Conservation (phyloP, 108 stramenopile species). For the Nitzschia inconspicua region DNA sequence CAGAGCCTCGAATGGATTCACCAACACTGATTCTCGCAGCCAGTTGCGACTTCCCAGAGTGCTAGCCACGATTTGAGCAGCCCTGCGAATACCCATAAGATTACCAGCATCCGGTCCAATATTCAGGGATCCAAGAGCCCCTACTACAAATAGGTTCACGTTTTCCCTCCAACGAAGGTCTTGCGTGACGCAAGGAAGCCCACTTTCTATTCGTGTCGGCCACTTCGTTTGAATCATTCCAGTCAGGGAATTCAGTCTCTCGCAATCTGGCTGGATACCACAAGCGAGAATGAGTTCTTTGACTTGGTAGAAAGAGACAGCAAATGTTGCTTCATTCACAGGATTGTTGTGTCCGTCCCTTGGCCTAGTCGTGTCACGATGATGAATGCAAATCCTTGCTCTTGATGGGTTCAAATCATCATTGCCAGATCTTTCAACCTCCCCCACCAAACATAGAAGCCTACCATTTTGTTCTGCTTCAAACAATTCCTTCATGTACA, state of each 20-base stretch:
- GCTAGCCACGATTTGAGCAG: constrained; percentile 51
- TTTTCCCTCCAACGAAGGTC: constrained; percentile 44
- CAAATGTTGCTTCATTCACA: background rate
- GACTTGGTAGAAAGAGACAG: background rate
- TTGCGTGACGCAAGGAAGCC: constrained; percentile 49
- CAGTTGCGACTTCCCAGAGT: constrained; percentile 40
- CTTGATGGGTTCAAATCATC: constrained; percentile 9
- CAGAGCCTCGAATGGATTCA: constrained; percentile 42
- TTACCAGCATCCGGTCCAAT: constrained; percentile 70
- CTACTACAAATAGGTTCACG: constrained; percentile 48
- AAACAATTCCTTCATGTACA: constrained; percentile 59
- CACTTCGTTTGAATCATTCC: constrained; percentile 18
- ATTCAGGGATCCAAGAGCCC: constrained; percentile 49
- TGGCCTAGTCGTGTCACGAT: no score
- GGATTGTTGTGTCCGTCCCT: background rate
- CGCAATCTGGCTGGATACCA: constrained; percentile 50
- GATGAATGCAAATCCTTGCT: no score
- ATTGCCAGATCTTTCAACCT: background rate
- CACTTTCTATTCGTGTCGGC: constrained; percentile 34
- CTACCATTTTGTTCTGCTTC: no score
- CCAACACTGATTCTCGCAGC: constrained; percentile 34
- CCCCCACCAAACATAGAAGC: constrained; percentile 16
- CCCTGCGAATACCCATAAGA: constrained; percentile 66
- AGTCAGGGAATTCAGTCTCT: constrained; percentile 22
- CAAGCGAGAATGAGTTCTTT: constrained; percentile 28